Evolutionary conservation across 768 basidiomycete species (phyloP).

Genomic region (Cyclocybe aegerita): DNA sequence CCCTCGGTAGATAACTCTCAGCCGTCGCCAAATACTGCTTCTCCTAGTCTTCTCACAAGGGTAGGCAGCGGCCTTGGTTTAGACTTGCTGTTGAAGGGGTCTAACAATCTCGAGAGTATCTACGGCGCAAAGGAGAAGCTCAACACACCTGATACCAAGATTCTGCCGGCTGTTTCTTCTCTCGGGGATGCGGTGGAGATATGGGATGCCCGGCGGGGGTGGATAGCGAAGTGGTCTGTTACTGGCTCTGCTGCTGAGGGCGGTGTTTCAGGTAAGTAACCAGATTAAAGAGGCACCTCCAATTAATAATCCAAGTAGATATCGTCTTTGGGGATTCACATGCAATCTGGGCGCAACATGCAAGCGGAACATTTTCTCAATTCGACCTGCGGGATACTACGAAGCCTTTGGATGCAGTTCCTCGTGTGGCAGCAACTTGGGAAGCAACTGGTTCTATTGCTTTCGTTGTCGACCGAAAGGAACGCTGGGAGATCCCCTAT

Average conservation of each 20-base stretch:
- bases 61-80: slow-evolving; percentile 27
- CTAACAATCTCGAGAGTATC: slow-evolving; percentile 5
- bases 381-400: slow-evolving; percentile 67
- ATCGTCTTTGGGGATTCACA: slow-evolving; percentile 69
- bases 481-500: slow-evolving; percentile 68
- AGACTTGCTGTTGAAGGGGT: slow-evolving; percentile 22
- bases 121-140: slow-evolving; percentile 15
- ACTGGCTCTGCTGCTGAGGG: slow-evolving; percentile 65
- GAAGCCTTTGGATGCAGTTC: slow-evolving; percentile 66
- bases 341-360: slow-evolving; percentile 70
- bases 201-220: slow-evolving; percentile 82
- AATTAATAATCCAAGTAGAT: slow-evolving; percentile 39
- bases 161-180: background rate
- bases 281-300: slow-evolving; percentile 1
- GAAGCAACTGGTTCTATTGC: slow-evolving; percentile 61
- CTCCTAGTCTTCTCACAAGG: slow-evolving; percentile 22
- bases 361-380: slow-evolving; percentile 77
- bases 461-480: slow-evolving; percentile 60
- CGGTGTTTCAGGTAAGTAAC: slow-evolving; percentile 64
- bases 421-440: slow-evolving; percentile 67
- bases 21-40: slow-evolving; percentile 6
- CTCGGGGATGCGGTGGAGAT: slow-evolving; percentile 70
- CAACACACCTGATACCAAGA: slow-evolving; percentile 18
- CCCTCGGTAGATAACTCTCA: slow-evolving; percentile 22
- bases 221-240: slow-evolving; percentile 83